Conservation (phyloP, 2,329 filamentous ascomycete species). For the Clarireedia sp. region DNA sequence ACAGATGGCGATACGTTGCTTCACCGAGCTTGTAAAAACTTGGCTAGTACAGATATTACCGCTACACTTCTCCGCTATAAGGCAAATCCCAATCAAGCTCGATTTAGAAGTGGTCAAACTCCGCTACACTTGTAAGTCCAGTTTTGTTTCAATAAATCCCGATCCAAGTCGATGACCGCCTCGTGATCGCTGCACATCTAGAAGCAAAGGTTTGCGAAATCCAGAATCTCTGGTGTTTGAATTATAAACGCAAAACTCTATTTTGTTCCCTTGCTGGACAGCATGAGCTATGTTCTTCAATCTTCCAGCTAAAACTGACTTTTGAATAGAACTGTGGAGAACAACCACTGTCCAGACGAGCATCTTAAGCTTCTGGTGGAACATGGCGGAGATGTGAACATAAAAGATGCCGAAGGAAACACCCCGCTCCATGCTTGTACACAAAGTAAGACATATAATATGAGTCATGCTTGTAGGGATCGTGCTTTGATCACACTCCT, state of each 20-base stretch:
- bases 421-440: conserved; percentile 10
- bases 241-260: neutral
- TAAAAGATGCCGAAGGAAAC: conserved; percentile 3
- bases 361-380: neutral
- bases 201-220: too few species aligned
- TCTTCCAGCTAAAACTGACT: neutral
- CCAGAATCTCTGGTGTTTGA: neutral
- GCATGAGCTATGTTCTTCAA: neutral
- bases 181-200: neutral
- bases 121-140: neutral
- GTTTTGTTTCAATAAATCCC: neutral
- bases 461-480: neutral
- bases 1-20: neutral
- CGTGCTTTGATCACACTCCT: neutral
- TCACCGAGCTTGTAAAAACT: neutral
- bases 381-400: conserved; percentile 13
- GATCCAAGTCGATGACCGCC: too few species aligned
- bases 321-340: neutral
- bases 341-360: neutral
- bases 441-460: neutral
- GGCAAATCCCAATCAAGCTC: neutral
- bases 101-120: neutral
- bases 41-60: neutral
- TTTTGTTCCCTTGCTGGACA: too few species aligned
- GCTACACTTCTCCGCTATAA: neutral